phyloP scores from a whole-genome alignment of 75 land plant species.

The Pinus tabuliformis region DNA sequence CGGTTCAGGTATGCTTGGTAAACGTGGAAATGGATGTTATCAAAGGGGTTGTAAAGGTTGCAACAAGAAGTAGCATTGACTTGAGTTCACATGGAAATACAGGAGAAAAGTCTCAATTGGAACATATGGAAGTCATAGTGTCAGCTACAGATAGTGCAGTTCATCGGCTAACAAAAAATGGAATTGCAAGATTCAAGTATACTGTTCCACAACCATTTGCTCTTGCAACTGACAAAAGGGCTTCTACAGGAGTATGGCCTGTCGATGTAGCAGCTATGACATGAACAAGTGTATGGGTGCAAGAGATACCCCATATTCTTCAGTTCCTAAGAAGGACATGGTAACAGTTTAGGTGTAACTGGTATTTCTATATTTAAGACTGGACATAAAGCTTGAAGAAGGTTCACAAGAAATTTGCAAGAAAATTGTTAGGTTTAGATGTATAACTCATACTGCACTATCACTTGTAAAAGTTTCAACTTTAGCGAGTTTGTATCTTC shows the following conservation, averaged over 20 bases:
- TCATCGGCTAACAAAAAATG: constrained; percentile 10
- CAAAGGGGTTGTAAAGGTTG: constrained; percentile 1
- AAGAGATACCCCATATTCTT: neutral
- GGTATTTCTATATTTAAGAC: neutral
- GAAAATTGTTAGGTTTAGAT: too few species aligned
- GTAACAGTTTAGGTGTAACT: neutral
- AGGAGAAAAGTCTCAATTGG: constrained; percentile 1
- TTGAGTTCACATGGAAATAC: constrained; percentile 4
- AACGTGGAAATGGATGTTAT: neutral
- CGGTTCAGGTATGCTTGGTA: neutral
- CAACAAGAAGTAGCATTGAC: constrained; percentile 1
- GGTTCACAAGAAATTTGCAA: neutral
- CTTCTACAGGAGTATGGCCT: too few species aligned
- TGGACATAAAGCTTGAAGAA: neutral
- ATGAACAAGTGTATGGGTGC: neutral
- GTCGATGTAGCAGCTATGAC: too few species aligned
- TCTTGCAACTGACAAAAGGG: too few species aligned
- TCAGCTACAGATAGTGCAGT: constrained; percentile 4
- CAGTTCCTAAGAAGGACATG: neutral
- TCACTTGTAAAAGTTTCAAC: neutral
- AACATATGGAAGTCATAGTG: neutral
- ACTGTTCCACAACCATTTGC: constrained; percentile 79
- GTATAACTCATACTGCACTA: neutral
- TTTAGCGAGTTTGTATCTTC: neutral
- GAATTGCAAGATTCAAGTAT: constrained; percentile 27